Percentiles rank a stretch among this genome's conserved stretches.
Evolutionary conservation across 2,329 filamentous ascomycete species (phyloP).

Genomic region (Colletotrichum sp.): DNA sequence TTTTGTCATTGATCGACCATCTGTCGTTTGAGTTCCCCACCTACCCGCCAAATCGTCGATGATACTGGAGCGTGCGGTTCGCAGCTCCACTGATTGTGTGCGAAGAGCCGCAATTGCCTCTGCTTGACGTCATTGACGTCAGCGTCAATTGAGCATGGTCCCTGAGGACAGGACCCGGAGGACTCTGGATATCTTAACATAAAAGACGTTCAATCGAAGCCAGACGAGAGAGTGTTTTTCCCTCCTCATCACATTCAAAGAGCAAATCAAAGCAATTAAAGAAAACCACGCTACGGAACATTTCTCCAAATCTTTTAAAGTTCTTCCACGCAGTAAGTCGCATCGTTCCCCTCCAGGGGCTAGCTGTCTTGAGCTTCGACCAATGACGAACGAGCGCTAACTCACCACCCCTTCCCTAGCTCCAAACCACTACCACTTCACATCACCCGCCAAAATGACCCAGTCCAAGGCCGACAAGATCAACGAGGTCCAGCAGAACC

Average conservation of each 20-base stretch:
- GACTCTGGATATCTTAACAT: not conserved
- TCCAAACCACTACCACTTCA: not conserved
- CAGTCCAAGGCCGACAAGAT: conserved; percentile 69
- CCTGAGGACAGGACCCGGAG: not conserved
- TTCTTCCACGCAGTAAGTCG: not conserved
- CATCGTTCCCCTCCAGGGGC: not conserved
- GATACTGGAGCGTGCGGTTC: not conserved
- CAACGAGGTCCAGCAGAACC: conserved; percentile 71
- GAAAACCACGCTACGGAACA: not conserved
- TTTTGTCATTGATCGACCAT: conserved; percentile 14
- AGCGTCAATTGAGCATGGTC: not conserved
- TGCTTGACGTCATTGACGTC: conserved; percentile 24
- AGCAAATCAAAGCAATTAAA: not conserved
- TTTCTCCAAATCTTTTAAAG: not conserved
- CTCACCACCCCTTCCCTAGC: not conserved
- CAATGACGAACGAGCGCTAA: not conserved
- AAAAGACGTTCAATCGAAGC: not conserved
- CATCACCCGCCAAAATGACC: conserved; percentile 35
- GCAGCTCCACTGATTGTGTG: conserved; percentile 12
- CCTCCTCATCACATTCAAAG: not conserved
- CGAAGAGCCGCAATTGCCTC: conserved; percentile 16
- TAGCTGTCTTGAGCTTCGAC: not conserved
- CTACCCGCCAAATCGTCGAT: conserved; percentile 9
- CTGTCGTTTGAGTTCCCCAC: conserved; percentile 12
- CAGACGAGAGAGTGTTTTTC: too few species aligned